A percentile compares a stretch with the other conserved stretches of the same genome.
Evolutionary conservation across 345 rosid species (phyloP).

Genomic region (Trapa bicornis): DNA sequence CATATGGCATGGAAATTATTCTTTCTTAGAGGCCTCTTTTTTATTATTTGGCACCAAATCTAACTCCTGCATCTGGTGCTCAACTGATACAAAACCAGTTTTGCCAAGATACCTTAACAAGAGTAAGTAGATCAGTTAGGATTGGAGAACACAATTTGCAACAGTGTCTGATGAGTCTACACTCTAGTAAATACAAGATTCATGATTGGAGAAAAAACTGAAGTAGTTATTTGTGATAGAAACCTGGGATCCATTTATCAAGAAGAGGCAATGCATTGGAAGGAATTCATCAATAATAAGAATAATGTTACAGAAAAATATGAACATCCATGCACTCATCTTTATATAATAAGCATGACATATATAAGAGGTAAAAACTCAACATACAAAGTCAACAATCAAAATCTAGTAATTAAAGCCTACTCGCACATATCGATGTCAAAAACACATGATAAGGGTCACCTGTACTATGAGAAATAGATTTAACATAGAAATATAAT

Average conservation of each 20-base stretch:
- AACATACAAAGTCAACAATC: background rate
- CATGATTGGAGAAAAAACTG: background rate
- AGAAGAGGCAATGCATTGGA: background rate
- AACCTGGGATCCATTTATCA: too few species aligned
- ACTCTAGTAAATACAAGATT: background rate
- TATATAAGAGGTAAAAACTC: background rate
- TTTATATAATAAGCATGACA: background rate
- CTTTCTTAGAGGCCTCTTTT: background rate
- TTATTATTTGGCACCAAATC: constrained; percentile 30
- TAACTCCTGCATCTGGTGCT: constrained; percentile 72
- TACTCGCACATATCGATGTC: background rate
- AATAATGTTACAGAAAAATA: background rate
- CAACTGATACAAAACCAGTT: constrained; percentile 72
- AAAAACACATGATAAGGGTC: background rate
- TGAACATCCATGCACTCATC: background rate
- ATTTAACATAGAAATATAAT: background rate
- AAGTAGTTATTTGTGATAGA: too few species aligned
- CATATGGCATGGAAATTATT: background rate
- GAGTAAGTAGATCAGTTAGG: constrained; percentile 2
- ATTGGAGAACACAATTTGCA: background rate
- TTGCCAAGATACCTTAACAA: constrained; percentile 33
- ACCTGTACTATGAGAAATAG: background rate
- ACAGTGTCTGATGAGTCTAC: background rate
- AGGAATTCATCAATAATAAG: background rate
- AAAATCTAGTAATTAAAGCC: background rate